These are phyloP conservation scores for Cladosporium velox DNA, from an alignment of 2,329 filamentous ascomycete species.

Conservation along the genomic window DNA sequence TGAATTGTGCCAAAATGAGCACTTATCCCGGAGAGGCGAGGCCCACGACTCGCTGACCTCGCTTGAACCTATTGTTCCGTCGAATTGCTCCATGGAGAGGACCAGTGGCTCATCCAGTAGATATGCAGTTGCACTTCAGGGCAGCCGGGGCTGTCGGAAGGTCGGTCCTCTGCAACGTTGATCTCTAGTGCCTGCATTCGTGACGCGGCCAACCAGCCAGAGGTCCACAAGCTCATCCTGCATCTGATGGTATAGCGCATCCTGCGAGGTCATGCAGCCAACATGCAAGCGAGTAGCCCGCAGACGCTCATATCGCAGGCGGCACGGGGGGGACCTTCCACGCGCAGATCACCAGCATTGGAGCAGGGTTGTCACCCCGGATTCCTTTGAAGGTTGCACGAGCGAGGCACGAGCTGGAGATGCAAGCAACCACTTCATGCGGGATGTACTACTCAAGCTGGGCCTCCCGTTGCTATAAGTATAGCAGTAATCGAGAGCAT, in stretches of 20 bases:
- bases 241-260: conserved; percentile 7
- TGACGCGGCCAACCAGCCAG: conserved; percentile 17
- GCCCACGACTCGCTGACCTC: conserved; percentile 1
- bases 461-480: not conserved
- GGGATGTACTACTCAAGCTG: not conserved
- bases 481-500: not conserved
- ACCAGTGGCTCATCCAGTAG: not conserved
- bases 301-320: conserved; percentile 7
- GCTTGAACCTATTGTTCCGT: conserved; percentile 7
- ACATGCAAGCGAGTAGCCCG: conserved; percentile 11
- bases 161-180: conserved; percentile 17
- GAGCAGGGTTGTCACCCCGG: conserved; percentile 7
- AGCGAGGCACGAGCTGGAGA: conserved; percentile 9
- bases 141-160: conserved; percentile 18
- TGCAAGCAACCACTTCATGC: conserved; percentile 18
- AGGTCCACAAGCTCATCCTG: conserved; percentile 11
- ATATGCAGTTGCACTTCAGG: not conserved
- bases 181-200: conserved; percentile 18
- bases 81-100: not conserved
- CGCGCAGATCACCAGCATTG: conserved; percentile 13
- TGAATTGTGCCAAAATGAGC: not conserved
- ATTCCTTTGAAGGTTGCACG: conserved; percentile 5
- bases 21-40: not conserved
- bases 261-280: conserved; percentile 7
- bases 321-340: conserved; percentile 10